These are phyloP conservation scores for Solanum sitiens DNA, from an alignment of 257 asterid species.

Conservation along the genomic window DNA sequence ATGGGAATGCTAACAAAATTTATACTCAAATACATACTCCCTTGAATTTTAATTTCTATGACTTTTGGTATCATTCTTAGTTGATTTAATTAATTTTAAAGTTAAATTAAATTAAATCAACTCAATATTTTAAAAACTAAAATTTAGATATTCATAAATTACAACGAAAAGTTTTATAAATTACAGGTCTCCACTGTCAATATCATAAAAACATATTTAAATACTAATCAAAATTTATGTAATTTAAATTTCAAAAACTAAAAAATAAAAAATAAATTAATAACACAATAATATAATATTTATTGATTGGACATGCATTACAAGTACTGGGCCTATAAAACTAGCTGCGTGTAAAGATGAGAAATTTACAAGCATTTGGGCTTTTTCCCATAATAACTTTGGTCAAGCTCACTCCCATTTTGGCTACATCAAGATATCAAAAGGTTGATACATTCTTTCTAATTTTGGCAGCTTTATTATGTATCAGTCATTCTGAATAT, in stretches of 20 bases:
- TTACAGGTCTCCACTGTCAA: background rate
- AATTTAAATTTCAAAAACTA: too few species aligned
- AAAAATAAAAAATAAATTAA: too few species aligned
- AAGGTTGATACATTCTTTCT: background rate
- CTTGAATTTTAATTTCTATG: background rate
- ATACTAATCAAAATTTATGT: too few species aligned
- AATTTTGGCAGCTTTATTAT: background rate
- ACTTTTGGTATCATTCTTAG: background rate
- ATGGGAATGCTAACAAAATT: background rate
- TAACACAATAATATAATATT: too few species aligned
- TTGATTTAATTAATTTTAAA: background rate
- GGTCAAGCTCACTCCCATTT: conserved; percentile 6
- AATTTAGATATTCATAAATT: background rate
- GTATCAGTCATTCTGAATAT: background rate
- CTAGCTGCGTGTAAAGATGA: conserved; percentile 13
- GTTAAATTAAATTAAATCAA: too few species aligned
- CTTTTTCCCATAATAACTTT: conserved; percentile 18
- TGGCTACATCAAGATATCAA: conserved; percentile 21
- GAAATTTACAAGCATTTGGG: conserved; percentile 30
- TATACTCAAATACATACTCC: background rate
- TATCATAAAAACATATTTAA: too few species aligned
- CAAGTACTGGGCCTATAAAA: background rate
- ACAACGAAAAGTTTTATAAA: background rate
- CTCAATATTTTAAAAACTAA: background rate
- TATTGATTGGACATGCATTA: background rate